phyloP scores from a whole-genome alignment of 129 eudicot genomes.

The Logfia minima region DNA sequence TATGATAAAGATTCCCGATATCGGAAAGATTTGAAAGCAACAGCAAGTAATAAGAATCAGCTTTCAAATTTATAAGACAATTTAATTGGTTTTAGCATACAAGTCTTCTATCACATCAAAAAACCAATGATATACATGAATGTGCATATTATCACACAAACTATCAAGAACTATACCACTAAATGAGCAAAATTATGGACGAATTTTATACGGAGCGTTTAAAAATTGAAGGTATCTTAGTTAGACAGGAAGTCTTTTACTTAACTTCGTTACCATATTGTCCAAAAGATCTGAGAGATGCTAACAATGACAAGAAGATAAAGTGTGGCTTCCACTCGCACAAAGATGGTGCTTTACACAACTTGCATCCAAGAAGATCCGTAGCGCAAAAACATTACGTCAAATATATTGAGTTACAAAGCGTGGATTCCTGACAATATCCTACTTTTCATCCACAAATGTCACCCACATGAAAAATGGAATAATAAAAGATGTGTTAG shows the following conservation, averaged over 20 bases:
- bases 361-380: slow-evolving; percentile 35
- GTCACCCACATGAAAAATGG: slow-evolving; percentile 36
- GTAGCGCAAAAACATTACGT: slow-evolving; percentile 21
- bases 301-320: slow-evolving; percentile 22
- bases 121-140: neutral
- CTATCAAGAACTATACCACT: no score
- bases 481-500: slow-evolving; percentile 35
- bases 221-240: neutral
- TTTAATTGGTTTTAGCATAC: neutral
- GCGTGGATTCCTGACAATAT: slow-evolving; percentile 38
- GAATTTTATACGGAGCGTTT: neutral
- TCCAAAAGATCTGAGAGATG: slow-evolving; percentile 15
- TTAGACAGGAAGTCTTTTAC: neutral
- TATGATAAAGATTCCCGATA: slow-evolving; percentile 39
- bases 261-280: slow-evolving; percentile 11
- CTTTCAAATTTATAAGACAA: neutral
- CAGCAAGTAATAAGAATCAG: slow-evolving; percentile 15
- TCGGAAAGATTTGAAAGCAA: slow-evolving; percentile 32
- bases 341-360: slow-evolving; percentile 26
- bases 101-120: neutral
- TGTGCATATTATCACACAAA: neutral
- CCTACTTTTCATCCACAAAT: slow-evolving; percentile 36
- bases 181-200: neutral
- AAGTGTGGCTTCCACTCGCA: slow-evolving; percentile 31
- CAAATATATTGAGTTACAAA: slow-evolving; percentile 11